These are phyloP conservation scores for Schizosaccharomyces versatilis DNA, from an alignment of 1,139 yeast species.

Conservation along the genomic window DNA sequence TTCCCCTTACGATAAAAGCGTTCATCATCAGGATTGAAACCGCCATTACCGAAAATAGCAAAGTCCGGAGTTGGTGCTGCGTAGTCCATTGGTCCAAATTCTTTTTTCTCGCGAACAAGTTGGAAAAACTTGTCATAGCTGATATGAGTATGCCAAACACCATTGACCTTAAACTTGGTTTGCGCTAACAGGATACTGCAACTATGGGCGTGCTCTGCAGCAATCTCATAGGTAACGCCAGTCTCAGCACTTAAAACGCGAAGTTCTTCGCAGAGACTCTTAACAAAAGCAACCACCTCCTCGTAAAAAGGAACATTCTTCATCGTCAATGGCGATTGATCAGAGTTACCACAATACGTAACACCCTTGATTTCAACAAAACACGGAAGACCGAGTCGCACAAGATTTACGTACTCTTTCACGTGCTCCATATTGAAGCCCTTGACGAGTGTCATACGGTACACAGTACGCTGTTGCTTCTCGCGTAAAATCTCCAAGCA, in stretches of 20 bases:
- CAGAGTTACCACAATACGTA: slow-evolving; percentile 21
- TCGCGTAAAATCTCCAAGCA: slow-evolving; percentile 71
- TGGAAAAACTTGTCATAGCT: slow-evolving; percentile 60
- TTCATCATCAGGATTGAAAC: slow-evolving; percentile 72
- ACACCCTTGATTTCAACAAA: slow-evolving; percentile 73
- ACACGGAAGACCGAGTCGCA: slow-evolving; percentile 59
- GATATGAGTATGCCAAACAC: slow-evolving; percentile 74
- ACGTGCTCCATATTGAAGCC: slow-evolving; percentile 76
- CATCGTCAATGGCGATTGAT: slow-evolving; percentile 82
- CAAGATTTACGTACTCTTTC: slow-evolving; percentile 74
- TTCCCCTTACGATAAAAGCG: slow-evolving; percentile 19
- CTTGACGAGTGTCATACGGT: slow-evolving; percentile 71
- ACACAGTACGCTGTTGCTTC: slow-evolving; percentile 59
- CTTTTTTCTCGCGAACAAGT: slow-evolving; percentile 33
- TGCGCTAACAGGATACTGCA: slow-evolving; percentile 78
- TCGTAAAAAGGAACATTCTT: slow-evolving; percentile 86
- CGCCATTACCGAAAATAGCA: slow-evolving; percentile 85
- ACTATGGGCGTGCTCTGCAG: slow-evolving; percentile 91
- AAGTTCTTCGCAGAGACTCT: slow-evolving; percentile 36
- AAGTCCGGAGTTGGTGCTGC: slow-evolving; percentile 62
- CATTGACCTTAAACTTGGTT: slow-evolving; percentile 42
- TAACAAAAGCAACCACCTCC: slow-evolving; percentile 62
- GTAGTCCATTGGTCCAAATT: slow-evolving; percentile 63
- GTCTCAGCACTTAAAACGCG: slow-evolving; percentile 35
- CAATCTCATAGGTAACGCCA: slow-evolving; percentile 35